Conservation (phyloP, 2,329 filamentous ascomycete species). For the Diaporthe citri region DNA sequence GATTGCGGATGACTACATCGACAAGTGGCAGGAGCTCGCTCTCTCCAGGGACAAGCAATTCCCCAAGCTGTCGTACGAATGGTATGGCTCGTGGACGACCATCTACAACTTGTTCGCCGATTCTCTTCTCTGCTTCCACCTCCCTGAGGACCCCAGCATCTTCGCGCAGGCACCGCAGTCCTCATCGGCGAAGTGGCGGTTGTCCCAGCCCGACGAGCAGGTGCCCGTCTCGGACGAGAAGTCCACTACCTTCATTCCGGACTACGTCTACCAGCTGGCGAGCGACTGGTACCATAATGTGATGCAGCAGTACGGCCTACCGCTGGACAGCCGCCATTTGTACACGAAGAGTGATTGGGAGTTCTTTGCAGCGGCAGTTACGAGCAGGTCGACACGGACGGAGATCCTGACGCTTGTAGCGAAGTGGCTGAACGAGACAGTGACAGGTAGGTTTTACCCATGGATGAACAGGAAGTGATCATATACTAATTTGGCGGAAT, state of each 20-base stretch:
- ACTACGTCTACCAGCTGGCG: conserved; percentile 82
- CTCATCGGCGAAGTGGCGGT: conserved; percentile 38
- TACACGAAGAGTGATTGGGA: conserved; percentile 95
- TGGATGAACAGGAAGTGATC: not conserved
- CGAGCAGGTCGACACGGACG: conserved; percentile 74
- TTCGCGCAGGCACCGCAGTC: not conserved
- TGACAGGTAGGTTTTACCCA: conserved; percentile 62
- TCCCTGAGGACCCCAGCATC: conserved; percentile 45
- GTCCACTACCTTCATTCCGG: conserved; percentile 72
- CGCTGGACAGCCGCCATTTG: conserved; percentile 83
- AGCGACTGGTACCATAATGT: conserved; percentile 85
- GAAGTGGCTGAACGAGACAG: conserved; percentile 86
- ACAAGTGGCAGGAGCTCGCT: conserved; percentile 78
- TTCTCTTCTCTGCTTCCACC: conserved; percentile 83
- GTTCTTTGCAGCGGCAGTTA: conserved; percentile 87
- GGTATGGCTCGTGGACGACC: conserved; percentile 86
- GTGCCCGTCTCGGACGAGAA: conserved; percentile 41
- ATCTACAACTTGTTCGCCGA: conserved; percentile 85
- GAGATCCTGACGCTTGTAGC: conserved; percentile 82
- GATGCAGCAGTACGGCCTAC: conserved; percentile 84
- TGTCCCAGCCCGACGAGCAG: conserved; percentile 40
- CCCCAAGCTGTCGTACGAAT: conserved; percentile 83
- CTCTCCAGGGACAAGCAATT: conserved; percentile 79
- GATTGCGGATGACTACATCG: conserved; percentile 74
- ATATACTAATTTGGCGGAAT: conserved; percentile 41